These are phyloP conservation scores for Tricholoma saponaceum DNA, from an alignment of 768 basidiomycete genomes.

Conservation along the genomic window DNA sequence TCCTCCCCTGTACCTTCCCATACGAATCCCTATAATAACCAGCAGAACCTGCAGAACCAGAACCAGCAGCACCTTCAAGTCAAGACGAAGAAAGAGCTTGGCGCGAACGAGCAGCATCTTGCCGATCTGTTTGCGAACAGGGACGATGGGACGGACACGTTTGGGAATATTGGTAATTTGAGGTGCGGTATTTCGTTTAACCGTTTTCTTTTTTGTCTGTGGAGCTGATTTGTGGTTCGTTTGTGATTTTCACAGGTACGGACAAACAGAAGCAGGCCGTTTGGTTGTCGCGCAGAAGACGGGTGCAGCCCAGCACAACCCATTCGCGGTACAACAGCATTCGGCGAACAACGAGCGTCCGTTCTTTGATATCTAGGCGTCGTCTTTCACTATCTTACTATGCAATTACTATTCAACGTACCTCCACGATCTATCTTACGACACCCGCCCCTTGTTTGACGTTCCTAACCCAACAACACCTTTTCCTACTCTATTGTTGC, in stretches of 20 bases:
- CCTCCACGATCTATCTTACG: not conserved
- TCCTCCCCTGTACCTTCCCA: constrained; percentile 38
- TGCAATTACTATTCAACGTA: not conserved
- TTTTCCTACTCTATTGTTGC: not conserved
- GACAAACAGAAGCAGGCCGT: constrained; percentile 52
- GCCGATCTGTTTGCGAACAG: constrained; percentile 82
- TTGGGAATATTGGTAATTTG: constrained; percentile 82
- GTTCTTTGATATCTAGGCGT: constrained; percentile 66
- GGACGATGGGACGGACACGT: constrained; percentile 93
- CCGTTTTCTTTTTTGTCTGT: not conserved
- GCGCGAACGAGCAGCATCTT: constrained; percentile 72
- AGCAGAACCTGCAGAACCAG: constrained; percentile 23
- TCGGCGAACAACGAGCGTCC: constrained; percentile 63
- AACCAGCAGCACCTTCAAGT: constrained; percentile 28
- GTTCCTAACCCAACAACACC: not conserved
- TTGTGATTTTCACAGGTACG: constrained; percentile 39
- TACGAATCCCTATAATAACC: constrained; percentile 17
- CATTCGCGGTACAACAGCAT: constrained; percentile 62
- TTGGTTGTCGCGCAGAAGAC: constrained; percentile 40
- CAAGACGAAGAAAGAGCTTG: constrained; percentile 37
- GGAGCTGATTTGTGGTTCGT: not conserved
- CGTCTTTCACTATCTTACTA: not conserved
- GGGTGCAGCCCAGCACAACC: constrained; percentile 50
- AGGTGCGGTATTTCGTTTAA: constrained; percentile 43
- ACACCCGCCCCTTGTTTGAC: not conserved